Evolutionary conservation across 495 filamentous ascomycete genomes (phyloP).

Genomic region (Penicillium roqueforti): DNA sequence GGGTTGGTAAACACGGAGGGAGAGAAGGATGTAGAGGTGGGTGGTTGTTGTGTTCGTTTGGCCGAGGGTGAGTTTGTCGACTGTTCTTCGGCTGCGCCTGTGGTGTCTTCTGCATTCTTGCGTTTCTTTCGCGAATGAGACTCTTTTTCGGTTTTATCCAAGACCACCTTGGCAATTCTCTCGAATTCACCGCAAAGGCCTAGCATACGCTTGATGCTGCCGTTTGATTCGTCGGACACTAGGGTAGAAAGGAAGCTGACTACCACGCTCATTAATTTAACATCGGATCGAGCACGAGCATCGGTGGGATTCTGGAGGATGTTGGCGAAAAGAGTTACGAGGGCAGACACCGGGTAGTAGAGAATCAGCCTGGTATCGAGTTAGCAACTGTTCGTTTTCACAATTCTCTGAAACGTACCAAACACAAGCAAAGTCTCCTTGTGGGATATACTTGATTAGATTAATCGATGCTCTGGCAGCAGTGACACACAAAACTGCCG

Average conservation of each 20-base stretch:
- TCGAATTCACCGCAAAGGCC: constrained; percentile 92
- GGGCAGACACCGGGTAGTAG: constrained; percentile 93
- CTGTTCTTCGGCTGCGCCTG: constrained; percentile 23
- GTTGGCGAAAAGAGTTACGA: constrained; percentile 95
- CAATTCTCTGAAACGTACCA: constrained; percentile 59
- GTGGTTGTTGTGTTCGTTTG: constrained; percentile 24
- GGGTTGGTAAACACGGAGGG: constrained; percentile 31
- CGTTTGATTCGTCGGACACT: constrained; percentile 70
- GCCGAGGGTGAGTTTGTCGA: constrained; percentile 22
- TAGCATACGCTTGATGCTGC: constrained; percentile 88
- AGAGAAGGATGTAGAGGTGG: constrained; percentile 31
- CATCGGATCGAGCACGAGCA: constrained; percentile 77
- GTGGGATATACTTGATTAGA: constrained; percentile 90
- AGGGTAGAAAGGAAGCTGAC: constrained; percentile 84
- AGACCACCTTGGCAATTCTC: constrained; percentile 84
- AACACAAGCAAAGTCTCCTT: constrained; percentile 90
- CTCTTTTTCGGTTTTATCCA: constrained; percentile 87
- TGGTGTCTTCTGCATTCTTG: constrained; percentile 50
- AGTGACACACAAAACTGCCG: constrained; percentile 83
- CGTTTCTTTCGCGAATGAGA: constrained; percentile 72
- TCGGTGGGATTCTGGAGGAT: constrained; percentile 96
- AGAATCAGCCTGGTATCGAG: constrained; percentile 69
- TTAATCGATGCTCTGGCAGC: constrained; percentile 91
- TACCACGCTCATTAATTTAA: constrained; percentile 86
- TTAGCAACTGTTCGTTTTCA: constrained; percentile 6